A percentile compares a stretch with the other conserved stretches of the same genome.
Conservation (phyloP, 805 yeast genomes). For the Cyberlindnera mycetangii region DNA sequence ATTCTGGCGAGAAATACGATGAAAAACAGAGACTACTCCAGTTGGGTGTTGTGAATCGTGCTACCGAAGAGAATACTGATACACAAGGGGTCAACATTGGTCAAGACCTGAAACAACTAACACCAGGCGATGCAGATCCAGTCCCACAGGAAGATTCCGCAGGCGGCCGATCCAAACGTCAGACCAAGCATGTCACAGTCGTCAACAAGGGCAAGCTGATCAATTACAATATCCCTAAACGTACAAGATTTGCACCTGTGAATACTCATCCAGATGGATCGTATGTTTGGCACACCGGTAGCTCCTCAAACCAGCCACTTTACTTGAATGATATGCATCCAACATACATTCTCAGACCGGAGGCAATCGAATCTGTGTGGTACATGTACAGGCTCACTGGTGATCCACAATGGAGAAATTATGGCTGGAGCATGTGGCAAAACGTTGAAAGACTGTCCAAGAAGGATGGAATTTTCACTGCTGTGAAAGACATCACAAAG, state of each 20-base stretch:
- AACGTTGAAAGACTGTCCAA: slow-evolving; percentile 33
- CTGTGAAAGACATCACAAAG: slow-evolving; percentile 39
- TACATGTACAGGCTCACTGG: slow-evolving; percentile 60
- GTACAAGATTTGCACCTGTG: slow-evolving; percentile 6
- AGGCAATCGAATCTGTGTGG: slow-evolving; percentile 58
- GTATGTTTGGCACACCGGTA: slow-evolving; percentile 10
- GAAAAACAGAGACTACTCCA: slow-evolving; percentile 12
- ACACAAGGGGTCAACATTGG: too few species aligned
- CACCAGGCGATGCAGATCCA: too few species aligned
- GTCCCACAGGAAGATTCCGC: not conserved
- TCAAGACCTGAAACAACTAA: too few species aligned
- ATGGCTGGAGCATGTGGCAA: slow-evolving; percentile 49
- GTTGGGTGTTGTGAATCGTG: not conserved
- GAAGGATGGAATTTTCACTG: slow-evolving; percentile 35
- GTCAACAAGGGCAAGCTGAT: slow-evolving; percentile 6
- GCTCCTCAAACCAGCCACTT: slow-evolving; percentile 26
- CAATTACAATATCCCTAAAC: slow-evolving; percentile 3
- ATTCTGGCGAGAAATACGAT: slow-evolving; percentile 19
- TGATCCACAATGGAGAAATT: slow-evolving; percentile 51
- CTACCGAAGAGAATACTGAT: too few species aligned
- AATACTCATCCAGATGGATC: slow-evolving; percentile 9
- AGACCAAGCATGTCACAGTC: not conserved
- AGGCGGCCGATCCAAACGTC: not conserved
- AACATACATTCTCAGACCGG: slow-evolving; percentile 51
- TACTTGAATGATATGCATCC: slow-evolving; percentile 35